Evolutionary conservation across 371 early-diverging fungal genomes (phyloP).

Genomic region (Mortierella sp.): DNA sequence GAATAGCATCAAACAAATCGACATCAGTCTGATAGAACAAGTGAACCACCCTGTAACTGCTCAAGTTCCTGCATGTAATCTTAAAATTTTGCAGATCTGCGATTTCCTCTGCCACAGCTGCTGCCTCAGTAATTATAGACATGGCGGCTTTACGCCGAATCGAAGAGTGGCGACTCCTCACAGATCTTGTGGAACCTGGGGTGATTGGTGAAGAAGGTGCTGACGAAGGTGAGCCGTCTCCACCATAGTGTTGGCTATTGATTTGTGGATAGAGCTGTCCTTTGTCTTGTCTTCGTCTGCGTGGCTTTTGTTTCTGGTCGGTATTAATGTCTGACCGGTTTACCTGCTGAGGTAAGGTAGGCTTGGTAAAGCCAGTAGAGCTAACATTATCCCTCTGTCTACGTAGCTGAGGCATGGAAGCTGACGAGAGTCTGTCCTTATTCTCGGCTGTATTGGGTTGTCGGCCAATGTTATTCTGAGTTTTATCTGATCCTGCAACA

Average conservation of each 20-base stretch:
- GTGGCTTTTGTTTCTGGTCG: not conserved
- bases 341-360: not conserved
- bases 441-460: not conserved
- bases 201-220: slow-evolving; percentile 18
- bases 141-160: slow-evolving; percentile 16
- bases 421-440: slow-evolving; percentile 10
- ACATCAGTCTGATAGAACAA: slow-evolving; percentile 38
- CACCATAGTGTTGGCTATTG: not conserved
- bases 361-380: not conserved
- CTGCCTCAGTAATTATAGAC: not conserved
- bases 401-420: slow-evolving; percentile 15
- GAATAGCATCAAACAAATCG: slow-evolving; percentile 45
- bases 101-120: slow-evolving; percentile 8
- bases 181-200: slow-evolving; percentile 13
- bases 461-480: not conserved
- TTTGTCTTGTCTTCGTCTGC: slow-evolving; percentile 8
- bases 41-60: slow-evolving; percentile 42
- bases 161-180: slow-evolving; percentile 14
- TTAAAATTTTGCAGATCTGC: slow-evolving; percentile 21
- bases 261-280: slow-evolving; percentile 18
- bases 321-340: slow-evolving; percentile 11
- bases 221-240: slow-evolving; percentile 1
- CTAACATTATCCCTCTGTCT: not conserved
- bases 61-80: slow-evolving; percentile 27
- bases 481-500: not conserved